Base-by-base conservation (phyloP, 768 basidiomycete species). In the Boletus coccyginus region DNA sequence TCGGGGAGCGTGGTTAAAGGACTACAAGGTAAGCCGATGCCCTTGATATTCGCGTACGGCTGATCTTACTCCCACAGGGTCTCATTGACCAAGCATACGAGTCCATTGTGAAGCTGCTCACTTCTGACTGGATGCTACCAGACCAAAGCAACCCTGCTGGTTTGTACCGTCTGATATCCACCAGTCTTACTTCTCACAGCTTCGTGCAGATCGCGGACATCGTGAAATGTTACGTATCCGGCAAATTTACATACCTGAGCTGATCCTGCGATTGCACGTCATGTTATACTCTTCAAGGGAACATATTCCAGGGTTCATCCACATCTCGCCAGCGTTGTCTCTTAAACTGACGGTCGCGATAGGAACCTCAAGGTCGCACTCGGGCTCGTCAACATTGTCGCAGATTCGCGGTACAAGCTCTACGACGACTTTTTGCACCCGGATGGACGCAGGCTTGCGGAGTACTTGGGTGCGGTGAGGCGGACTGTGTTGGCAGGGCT, bases 181-280 rank as follows among this genome's bases (percentile, higher is more conserved):
- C 6, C 40, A 19, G 45, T 13, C 43, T 55, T 50, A 13, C 50
- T 52, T 45, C 36, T 53, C 27, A 62, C 46, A 10, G n/a, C n/a
- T 4, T n/a, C 44, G 5, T 81, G 83, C 72, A 41, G 81, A 85
- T 46, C 79, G 78, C 8, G 79, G 88, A 29, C 77, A 76, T 24
- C 75, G 76, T 21, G 92, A 95, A 58, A 80, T 96, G 45, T 73
- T 81, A 13, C 83, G 88, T n/a, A 88, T 96, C 50, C 84, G 94
- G 41, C 87, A 94, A 64, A 84, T 95, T 32, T 95, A 88, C 70
- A 77, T 97, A 27, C 96, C 94, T 0, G 94, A 97, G 68, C 78
- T 98, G 21, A 83, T 98, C 62, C 79, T 98, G 60, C 85, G 92
- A 21, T 74, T 98, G 3, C 94, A 98, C 66, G 77, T 81, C 43